Base-by-base conservation (phyloP, 2,329 filamentous ascomycete genomes). In the Curvularia eragrostidis region DNA sequence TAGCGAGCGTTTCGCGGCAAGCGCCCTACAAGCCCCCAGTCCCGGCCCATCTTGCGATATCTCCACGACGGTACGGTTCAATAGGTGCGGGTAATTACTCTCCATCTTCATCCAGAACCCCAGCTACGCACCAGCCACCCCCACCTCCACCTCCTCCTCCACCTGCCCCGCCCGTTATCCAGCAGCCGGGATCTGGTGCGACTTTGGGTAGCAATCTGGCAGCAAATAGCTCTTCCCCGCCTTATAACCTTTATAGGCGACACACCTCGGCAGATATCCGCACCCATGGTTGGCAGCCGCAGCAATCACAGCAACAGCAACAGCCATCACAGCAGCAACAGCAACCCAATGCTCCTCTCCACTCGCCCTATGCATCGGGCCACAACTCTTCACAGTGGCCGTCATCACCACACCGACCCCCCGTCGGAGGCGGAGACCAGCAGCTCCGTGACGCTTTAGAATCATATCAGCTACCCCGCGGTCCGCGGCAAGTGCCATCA, bases 241-340 rank as follows among this genome's bases (percentile, higher is more conserved):
- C 85, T 1, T 85, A 87, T 55, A 93, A 87, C 68, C 82, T 97
- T 46, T 86, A 88, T 43, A 88, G 94, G 62, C 87, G 94, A 60
- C 95, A 99, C 78, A 99, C 95, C 1, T 94, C 93, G 38, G 95
- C 95, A 57, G 95, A 99, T 74, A 98, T 99, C 67, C 89, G 95
- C 52, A 89, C 80, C 5, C 79, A 81, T 61, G 80, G 80, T 58
- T 93, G 81, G 68, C 90, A 93, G 73, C 91, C 82, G 7, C 82
- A 75, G 62, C 80, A 70, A 44, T 74, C 78, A n/a, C 10, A 10
- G 30, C 30, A 32, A 13, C 30, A 21, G 18, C 72, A 54, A 75
- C 78, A 75, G 62, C 80, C 92, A 72, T 91, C 82, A 7, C 82
- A 75, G 62, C 21, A 12, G 9, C 72, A 53, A 75, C 78, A 75